phyloP scores from a whole-genome alignment of 148 eudicot genomes.

The Rhododendron molle region DNA sequence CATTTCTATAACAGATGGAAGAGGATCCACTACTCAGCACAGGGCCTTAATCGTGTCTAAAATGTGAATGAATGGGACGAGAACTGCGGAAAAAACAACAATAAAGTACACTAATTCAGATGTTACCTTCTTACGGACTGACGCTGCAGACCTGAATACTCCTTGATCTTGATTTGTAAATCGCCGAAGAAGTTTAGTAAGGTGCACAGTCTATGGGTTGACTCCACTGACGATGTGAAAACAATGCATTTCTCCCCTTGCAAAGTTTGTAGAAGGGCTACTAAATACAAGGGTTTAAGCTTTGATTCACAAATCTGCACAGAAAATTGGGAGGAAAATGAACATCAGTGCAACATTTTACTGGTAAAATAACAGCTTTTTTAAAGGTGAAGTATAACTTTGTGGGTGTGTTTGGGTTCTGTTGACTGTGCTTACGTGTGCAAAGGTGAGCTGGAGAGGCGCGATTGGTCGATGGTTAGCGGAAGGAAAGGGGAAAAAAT shows the following conservation, averaged over 20 bases:
- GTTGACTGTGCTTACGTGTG: too few relatives aligned
- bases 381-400: background rate
- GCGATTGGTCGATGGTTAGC: too few relatives aligned
- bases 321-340: constrained; percentile 1
- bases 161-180: constrained; percentile 65
- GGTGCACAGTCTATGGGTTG: constrained; percentile 68
- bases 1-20: background rate
- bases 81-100: background rate
- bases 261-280: constrained; percentile 66
- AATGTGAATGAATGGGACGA: background rate
- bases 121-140: constrained; percentile 75
- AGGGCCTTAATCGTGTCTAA: background rate
- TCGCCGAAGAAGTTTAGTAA: constrained; percentile 66
- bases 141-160: constrained; percentile 80
- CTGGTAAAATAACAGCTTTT: background rate
- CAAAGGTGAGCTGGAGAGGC: too few relatives aligned
- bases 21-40: constrained; percentile 4
- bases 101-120: background rate
- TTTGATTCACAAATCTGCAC: constrained; percentile 74
- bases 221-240: constrained; percentile 87
- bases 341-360: background rate
- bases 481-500: too few relatives aligned
- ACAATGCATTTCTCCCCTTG: constrained; percentile 84
- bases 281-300: constrained; percentile 73
- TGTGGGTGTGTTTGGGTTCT: too few relatives aligned